These are phyloP conservation scores for Eimeria maxima DNA, from an alignment of 169 alveolate genomes.

Conservation along the genomic window DNA sequence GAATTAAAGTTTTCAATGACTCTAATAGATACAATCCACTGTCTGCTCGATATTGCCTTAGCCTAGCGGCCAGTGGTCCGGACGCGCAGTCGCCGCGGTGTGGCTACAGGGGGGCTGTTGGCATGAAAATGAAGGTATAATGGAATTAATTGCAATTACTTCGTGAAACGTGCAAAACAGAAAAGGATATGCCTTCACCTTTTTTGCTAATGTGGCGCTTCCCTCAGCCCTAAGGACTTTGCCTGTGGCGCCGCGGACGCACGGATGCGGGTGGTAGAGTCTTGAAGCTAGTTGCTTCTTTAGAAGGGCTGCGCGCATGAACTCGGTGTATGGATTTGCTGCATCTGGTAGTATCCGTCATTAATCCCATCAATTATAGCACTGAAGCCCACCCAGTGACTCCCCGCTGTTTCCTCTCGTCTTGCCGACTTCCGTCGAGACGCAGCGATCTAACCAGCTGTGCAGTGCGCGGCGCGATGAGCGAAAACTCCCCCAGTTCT, in stretches of 20 bases:
- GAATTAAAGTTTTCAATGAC: neutral
- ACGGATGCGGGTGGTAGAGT: neutral
- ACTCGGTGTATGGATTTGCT: neutral
- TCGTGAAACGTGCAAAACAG: neutral
- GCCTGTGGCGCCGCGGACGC: neutral
- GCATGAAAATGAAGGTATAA: neutral
- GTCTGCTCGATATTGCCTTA: neutral
- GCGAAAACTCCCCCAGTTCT: neutral
- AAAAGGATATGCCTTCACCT: neutral
- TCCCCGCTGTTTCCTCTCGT: neutral
- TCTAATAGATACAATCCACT: neutral
- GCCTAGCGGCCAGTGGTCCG: slow-evolving; percentile 28
- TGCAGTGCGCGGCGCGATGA: neutral
- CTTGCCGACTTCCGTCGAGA: neutral
- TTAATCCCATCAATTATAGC: neutral
- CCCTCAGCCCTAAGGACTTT: neutral
- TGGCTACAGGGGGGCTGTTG: neutral
- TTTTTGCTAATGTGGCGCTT: neutral
- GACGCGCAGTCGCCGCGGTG: neutral
- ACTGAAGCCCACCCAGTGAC: neutral
- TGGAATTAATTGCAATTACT: neutral
- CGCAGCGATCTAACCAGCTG: slow-evolving; percentile 22
- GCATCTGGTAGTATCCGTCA: neutral
- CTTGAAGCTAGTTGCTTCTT: neutral
- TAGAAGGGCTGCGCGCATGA: neutral